Conservation (phyloP, 1,284 basidiomycete species). For the Cutaneotrichosporon mucoides region DNA sequence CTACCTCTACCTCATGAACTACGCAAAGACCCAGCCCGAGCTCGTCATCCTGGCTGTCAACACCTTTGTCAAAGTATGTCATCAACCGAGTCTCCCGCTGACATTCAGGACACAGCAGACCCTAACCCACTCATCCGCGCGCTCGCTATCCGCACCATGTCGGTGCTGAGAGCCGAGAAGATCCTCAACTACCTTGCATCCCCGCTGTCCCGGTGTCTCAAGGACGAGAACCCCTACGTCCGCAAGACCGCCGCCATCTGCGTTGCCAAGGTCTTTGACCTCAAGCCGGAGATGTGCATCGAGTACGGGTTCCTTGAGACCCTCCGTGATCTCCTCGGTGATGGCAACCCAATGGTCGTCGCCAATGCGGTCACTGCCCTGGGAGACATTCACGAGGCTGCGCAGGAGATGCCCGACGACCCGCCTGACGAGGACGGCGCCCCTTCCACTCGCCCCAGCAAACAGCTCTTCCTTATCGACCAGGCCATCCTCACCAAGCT, state of each 20-base stretch:
- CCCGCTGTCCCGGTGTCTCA: constrained; percentile 82
- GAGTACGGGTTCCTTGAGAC: constrained; percentile 92
- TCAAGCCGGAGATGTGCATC: constrained; percentile 90
- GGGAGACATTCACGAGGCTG: constrained; percentile 78
- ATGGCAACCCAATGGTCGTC: constrained; percentile 98
- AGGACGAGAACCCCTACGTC: constrained; percentile 95
- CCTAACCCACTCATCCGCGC: constrained; percentile 94
- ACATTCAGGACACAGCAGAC: constrained; percentile 80
- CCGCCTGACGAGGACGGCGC: constrained; percentile 37
- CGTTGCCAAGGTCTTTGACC: constrained; percentile 93
- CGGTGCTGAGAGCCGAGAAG: constrained; percentile 92
- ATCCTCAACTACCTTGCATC: constrained; percentile 97
- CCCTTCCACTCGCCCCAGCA: constrained; percentile 57
- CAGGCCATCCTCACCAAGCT: constrained; percentile 78
- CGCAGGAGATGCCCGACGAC: constrained; percentile 37
- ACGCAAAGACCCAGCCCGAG: constrained; percentile 96
- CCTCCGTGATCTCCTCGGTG: constrained; percentile 63
- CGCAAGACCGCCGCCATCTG: constrained; percentile 92
- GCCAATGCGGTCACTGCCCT: constrained; percentile 96
- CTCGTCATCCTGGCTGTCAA: constrained; percentile 97
- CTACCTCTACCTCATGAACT: constrained; percentile 98
- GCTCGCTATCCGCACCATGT: constrained; percentile 96
- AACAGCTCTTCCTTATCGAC: constrained; percentile 70
- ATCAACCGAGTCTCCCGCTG: not conserved
- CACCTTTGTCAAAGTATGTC: constrained; percentile 74